Percentiles rank a stretch among this genome's conserved stretches.
phyloP scores from a whole-genome alignment of 352 stramenopile genomes.

The Globisporangium solare region DNA sequence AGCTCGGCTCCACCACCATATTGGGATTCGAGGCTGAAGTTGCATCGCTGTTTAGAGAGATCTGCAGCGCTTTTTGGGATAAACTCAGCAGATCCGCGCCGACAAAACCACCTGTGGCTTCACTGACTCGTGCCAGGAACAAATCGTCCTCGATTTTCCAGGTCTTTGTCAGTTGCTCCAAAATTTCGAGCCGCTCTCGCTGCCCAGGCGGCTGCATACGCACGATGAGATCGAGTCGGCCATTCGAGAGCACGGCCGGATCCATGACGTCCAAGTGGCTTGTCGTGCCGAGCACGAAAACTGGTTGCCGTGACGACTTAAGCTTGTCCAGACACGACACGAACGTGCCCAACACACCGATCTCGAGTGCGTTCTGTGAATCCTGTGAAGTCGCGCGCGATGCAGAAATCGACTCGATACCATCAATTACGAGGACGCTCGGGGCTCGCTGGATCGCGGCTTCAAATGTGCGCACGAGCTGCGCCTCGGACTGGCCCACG shows the following conservation, averaged over 20 bases:
- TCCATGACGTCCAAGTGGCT: conserved; percentile 85
- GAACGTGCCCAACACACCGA: conserved; percentile 79
- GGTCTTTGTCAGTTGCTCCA: conserved; percentile 86
- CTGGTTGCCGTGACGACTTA: conserved; percentile 18
- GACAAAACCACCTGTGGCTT: conserved; percentile 95
- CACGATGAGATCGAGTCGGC: conserved; percentile 95
- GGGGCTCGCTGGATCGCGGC: conserved; percentile 34
- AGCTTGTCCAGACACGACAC: conserved; percentile 84
- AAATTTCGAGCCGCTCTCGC: conserved; percentile 87
- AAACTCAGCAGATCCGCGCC: conserved; percentile 78
- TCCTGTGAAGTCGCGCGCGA: conserved; percentile 51
- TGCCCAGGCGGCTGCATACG: conserved; percentile 93
- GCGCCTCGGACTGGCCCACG: conserved; percentile 87
- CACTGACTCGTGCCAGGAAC: conserved; percentile 88
- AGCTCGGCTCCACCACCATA: conserved; percentile 16
- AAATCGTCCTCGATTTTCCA: conserved; percentile 58
- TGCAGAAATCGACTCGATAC: conserved; percentile 85
- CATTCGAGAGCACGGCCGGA: conserved; percentile 91
- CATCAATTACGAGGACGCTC: conserved; percentile 85
- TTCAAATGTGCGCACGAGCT: conserved; percentile 65
- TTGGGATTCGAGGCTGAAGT: not conserved
- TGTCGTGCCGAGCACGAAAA: conserved; percentile 78
- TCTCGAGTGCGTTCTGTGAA: conserved; percentile 58
- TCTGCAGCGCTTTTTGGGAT: conserved; percentile 68
- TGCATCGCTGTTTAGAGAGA: conserved; percentile 35